Conservation (phyloP, 306 rosid species). For the Gleditsia sinensis region DNA sequence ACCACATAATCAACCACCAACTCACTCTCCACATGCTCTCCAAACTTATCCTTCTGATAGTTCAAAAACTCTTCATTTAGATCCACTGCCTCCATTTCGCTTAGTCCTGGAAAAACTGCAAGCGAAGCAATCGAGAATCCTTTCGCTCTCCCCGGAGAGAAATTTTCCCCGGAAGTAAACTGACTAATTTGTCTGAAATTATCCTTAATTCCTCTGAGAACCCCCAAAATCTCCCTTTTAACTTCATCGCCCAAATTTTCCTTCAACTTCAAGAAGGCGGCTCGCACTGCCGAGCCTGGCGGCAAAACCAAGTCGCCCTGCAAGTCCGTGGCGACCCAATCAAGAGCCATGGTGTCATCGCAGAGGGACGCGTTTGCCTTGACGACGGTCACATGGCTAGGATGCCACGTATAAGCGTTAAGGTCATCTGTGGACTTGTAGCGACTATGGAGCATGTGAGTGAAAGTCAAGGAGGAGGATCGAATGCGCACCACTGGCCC, state of each 20-base stretch:
- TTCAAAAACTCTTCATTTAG: constrained; percentile 39
- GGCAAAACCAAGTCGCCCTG: constrained; percentile 11
- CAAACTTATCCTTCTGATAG: constrained; percentile 53
- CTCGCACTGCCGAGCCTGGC: constrained; percentile 51
- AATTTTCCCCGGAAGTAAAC: constrained; percentile 62
- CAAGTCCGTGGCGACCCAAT: constrained; percentile 51
- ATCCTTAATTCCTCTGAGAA: constrained; percentile 45
- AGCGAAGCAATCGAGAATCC: constrained; percentile 69
- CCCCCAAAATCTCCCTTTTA: constrained; percentile 48
- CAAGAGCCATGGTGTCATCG: constrained; percentile 70
- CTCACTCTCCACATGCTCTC: constrained; percentile 52
- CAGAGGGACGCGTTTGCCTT: constrained; percentile 43
- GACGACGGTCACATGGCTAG: constrained; percentile 58
- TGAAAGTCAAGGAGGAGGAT: constrained; percentile 55
- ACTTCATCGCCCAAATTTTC: constrained; percentile 47
- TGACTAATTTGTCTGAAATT: constrained; percentile 42
- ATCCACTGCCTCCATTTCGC: constrained; percentile 52
- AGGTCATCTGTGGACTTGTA: constrained; percentile 62
- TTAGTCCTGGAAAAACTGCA: constrained; percentile 48
- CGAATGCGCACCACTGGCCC: constrained; percentile 45
- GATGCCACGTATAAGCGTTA: constrained; percentile 47
- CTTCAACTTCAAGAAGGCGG: constrained; percentile 60
- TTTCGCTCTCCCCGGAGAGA: constrained; percentile 69
- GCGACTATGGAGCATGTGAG: constrained; percentile 73
- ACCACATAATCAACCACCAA: constrained; percentile 52